phyloP scores from a whole-genome alignment of 2,329 filamentous ascomycete species.

The Penicillium vulpinum region DNA sequence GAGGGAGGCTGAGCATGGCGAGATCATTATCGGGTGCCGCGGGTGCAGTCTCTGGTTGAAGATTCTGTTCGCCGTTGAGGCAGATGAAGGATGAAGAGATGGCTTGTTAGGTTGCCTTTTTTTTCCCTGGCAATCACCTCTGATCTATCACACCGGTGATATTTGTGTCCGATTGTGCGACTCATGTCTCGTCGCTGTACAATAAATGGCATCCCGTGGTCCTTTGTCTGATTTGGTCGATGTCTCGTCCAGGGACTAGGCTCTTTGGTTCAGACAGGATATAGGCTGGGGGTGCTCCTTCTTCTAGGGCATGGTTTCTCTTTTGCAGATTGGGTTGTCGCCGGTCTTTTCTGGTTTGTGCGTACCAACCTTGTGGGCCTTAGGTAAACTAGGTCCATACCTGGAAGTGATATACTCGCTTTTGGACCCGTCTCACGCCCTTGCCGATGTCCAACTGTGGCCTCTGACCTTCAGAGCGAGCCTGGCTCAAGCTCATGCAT shows the following conservation, averaged over 20 bases:
- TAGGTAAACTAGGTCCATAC: neutral
- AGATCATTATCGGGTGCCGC: constrained; percentile 60
- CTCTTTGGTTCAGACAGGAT: neutral
- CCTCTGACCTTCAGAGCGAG: neutral
- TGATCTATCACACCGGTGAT: neutral
- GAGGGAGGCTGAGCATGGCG: constrained; percentile 52
- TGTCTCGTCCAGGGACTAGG: neutral
- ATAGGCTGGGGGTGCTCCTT: neutral
- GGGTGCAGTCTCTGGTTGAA: constrained; percentile 66
- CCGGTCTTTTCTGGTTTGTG: neutral
- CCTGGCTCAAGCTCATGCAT: neutral
- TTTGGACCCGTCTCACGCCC: neutral
- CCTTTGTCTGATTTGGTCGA: neutral
- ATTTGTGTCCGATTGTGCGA: neutral
- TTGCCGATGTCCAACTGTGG: neutral
- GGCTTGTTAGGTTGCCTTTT: neutral
- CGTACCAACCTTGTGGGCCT: neutral
- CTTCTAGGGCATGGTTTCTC: neutral
- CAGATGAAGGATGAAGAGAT: constrained; percentile 25
- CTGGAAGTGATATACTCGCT: too few species aligned
- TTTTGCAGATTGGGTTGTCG: neutral
- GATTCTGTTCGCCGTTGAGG: constrained; percentile 55
- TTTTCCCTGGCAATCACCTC: neutral
- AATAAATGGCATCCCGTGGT: neutral
- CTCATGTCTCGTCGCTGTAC: neutral